These are phyloP conservation scores for Larix kaempferi DNA, from an alignment of 75 land plant genomes.

Conservation along the genomic window DNA sequence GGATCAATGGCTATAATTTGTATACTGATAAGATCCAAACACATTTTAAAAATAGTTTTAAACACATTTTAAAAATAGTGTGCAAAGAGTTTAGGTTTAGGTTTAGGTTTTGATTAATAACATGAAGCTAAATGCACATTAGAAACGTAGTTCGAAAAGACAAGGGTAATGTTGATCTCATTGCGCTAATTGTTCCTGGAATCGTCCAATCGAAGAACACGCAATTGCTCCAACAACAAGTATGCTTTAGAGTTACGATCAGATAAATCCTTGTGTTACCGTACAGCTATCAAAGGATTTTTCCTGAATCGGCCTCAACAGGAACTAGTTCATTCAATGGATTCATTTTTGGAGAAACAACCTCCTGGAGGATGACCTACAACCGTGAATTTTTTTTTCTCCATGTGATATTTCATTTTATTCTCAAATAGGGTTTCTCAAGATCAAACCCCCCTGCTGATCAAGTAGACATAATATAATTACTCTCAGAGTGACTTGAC, in stretches of 20 bases:
- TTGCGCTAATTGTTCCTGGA: no score
- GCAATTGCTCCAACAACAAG: not conserved
- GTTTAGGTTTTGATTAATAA: no score
- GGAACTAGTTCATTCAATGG: not conserved
- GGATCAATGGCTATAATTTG: no score
- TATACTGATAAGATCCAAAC: no score
- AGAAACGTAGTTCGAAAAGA: no score
- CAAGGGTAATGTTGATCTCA: no score
- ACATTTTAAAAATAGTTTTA: no score
- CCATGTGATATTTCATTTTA: not conserved
- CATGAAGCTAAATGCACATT: no score
- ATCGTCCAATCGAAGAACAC: no score
- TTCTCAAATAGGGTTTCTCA: not conserved
- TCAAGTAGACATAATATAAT: not conserved
- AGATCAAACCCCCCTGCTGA: not conserved
- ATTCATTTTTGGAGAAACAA: not conserved
- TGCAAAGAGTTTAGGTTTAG: no score
- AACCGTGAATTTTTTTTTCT: no score
- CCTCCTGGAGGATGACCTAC: not conserved
- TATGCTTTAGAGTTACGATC: not conserved
- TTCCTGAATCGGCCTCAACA: not conserved
- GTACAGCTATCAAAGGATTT: not conserved
- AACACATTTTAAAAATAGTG: no score
- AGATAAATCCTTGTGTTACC: slow-evolving; percentile 3
- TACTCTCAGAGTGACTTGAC: not conserved